These are phyloP conservation scores for Amphichorda felina DNA, from an alignment of 2,329 filamentous ascomycete genomes.

Conservation along the genomic window DNA sequence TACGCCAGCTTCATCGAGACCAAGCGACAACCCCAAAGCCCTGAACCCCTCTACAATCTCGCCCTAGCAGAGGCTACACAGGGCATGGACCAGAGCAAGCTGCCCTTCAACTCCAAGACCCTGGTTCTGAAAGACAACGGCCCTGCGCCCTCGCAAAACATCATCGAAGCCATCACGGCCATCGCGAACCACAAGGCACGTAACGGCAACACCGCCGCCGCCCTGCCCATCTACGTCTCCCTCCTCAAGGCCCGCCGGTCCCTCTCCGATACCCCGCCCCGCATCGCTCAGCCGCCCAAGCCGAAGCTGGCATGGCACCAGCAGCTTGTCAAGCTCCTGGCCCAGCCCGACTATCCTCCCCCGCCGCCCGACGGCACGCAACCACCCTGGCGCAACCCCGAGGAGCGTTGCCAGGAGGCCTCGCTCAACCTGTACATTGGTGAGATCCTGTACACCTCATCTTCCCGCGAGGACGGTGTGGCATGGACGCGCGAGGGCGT, in stretches of 20 bases:
- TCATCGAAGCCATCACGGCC: slow-evolving; percentile 64
- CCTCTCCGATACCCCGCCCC: slow-evolving; percentile 25
- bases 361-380: slow-evolving; percentile 59
- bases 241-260: slow-evolving; percentile 67
- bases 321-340: slow-evolving; percentile 12
- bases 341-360: slow-evolving; percentile 54
- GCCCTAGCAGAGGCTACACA: slow-evolving; percentile 63
- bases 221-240: slow-evolving; percentile 77
- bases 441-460: slow-evolving; percentile 72
- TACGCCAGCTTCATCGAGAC: slow-evolving; percentile 81
- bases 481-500: slow-evolving; percentile 87
- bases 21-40: slow-evolving; percentile 53
- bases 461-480: slow-evolving; percentile 54
- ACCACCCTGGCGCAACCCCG: slow-evolving; percentile 50
- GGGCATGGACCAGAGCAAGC: slow-evolving; percentile 28
- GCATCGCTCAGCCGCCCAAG: slow-evolving; percentile 4
- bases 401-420: slow-evolving; percentile 71
- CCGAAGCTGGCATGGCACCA: slow-evolving; percentile 3
- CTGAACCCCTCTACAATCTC: slow-evolving; percentile 62
- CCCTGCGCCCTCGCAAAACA: slow-evolving; percentile 52
- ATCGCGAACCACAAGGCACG: slow-evolving; percentile 69
- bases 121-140: slow-evolving; percentile 52
- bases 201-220: slow-evolving; percentile 50
- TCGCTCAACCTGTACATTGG: slow-evolving; percentile 83
- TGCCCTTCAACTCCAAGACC: slow-evolving; percentile 46